Conservation (phyloP, 2,329 filamentous ascomycete genomes). For the Elsinoe arachidis region DNA sequence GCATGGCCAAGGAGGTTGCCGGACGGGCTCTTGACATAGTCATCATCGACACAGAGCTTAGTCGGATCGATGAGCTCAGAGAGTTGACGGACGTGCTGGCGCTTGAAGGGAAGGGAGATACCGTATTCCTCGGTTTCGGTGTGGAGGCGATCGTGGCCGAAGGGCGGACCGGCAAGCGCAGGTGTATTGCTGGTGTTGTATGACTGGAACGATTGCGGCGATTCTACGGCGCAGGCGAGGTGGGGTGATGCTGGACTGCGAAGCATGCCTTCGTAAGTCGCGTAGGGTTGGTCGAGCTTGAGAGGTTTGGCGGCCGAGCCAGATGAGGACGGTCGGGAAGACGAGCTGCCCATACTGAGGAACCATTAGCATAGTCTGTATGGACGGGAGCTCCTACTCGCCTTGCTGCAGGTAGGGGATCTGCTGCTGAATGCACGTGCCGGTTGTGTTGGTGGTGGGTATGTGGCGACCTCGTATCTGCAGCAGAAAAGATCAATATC, state of each 20-base stretch:
- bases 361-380: neutral
- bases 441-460: neutral
- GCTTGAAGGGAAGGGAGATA: slow-evolving; percentile 20
- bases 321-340: neutral
- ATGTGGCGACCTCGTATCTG: neutral
- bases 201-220: slow-evolving; percentile 1
- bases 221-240: neutral
- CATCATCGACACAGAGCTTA: slow-evolving; percentile 17
- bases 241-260: slow-evolving; percentile 9
- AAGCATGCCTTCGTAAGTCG: slow-evolving; percentile 9
- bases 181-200: slow-evolving; percentile 1
- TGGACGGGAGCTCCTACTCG: neutral
- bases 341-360: neutral
- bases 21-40: slow-evolving; percentile 24
- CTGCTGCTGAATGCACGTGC: neutral
- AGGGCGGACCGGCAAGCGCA: neutral
- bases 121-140: slow-evolving; percentile 7
- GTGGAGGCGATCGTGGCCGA: slow-evolving; percentile 3
- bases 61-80: slow-evolving; percentile 25
- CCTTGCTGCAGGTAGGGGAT: neutral
- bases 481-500: neutral
- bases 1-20: slow-evolving; percentile 23
- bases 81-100: slow-evolving; percentile 18
- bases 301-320: neutral
- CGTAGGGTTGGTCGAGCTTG: neutral